These are phyloP conservation scores for Scytalidium sp. DNA, from an alignment of 2,329 filamentous ascomycete genomes.

Conservation along the genomic window DNA sequence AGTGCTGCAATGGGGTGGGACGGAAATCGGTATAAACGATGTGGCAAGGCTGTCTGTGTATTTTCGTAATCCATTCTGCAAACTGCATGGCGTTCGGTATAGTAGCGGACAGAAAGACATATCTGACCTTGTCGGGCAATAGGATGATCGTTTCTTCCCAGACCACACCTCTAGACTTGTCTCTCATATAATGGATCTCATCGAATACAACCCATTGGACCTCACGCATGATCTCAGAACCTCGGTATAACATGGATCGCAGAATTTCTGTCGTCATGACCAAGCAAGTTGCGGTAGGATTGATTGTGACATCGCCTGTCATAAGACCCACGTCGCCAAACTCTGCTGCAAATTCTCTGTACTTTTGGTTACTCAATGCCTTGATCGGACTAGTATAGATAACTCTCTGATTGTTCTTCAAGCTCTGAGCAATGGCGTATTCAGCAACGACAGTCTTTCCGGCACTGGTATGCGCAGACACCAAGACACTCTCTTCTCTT, in stretches of 20 bases:
- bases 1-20: slow-evolving; percentile 93
- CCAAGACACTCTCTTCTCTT: slow-evolving; percentile 91
- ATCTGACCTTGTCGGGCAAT: slow-evolving; percentile 95
- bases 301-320: slow-evolving; percentile 99
- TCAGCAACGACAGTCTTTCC: slow-evolving; percentile 98
- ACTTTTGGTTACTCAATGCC: slow-evolving; percentile 97
- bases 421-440: slow-evolving; percentile 94
- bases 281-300: slow-evolving; percentile 93
- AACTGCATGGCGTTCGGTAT: slow-evolving; percentile 99
- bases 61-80: slow-evolving; percentile 98
- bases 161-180: slow-evolving; percentile 90
- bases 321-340: slow-evolving; percentile 97
- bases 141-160: slow-evolving; percentile 99
- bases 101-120: slow-evolving; percentile 96
- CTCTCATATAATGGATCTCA: slow-evolving; percentile 97
- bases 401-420: slow-evolving; percentile 96
- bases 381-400: slow-evolving; percentile 99
- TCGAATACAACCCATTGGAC: slow-evolving; percentile 98
- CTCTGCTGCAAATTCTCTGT: slow-evolving; percentile 90
- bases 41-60: slow-evolving; percentile 95
- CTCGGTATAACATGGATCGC: slow-evolving; percentile 95
- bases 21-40: slow-evolving; percentile 99
- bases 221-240: slow-evolving; percentile 99
- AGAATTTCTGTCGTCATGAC: slow-evolving; percentile 99
- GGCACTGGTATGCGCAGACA: slow-evolving; percentile 95